These are phyloP conservation scores for Xylaria bambusicola DNA, from an alignment of 495 filamentous ascomycete genomes.

Conservation along the genomic window DNA sequence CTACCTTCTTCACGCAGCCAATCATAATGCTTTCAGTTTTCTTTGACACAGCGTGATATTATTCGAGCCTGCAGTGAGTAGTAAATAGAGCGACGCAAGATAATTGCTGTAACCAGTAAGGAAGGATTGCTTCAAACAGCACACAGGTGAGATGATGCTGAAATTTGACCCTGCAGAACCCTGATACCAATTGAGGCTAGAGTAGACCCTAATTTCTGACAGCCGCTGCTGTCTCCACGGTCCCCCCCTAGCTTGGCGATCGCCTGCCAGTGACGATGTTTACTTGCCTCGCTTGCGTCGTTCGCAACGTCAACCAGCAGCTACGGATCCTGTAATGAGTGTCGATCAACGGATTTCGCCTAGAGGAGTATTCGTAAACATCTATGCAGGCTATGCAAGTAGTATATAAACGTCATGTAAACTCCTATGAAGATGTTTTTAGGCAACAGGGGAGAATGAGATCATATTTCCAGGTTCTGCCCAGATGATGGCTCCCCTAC, in stretches of 20 bases:
- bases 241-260: background rate
- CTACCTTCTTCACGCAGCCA: too few relatives aligned
- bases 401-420: constrained; percentile 4
- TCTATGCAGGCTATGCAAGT: too few relatives aligned
- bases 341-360: background rate
- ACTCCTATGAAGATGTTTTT: constrained; percentile 1
- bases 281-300: too few relatives aligned
- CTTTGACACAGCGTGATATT: too few relatives aligned
- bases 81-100: too few relatives aligned
- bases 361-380: background rate
- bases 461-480: background rate
- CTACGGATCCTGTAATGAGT: background rate
- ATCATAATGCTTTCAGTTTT: too few relatives aligned
- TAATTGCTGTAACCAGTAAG: too few relatives aligned
- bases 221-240: background rate
- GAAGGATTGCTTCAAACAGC: too few relatives aligned
- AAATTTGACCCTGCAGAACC: too few relatives aligned
- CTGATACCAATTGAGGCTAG: too few relatives aligned
- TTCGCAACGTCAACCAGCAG: constrained; percentile 9
- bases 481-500: background rate
- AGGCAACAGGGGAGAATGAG: constrained; percentile 9
- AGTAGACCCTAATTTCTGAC: constrained; percentile 1
- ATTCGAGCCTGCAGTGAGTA: too few relatives aligned
- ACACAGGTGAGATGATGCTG: too few relatives aligned
- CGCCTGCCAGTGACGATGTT: background rate